These are phyloP conservation scores for Sugiyamaella boreocaroliniensis DNA, from an alignment of 805 yeast species.

Conservation along the genomic window DNA sequence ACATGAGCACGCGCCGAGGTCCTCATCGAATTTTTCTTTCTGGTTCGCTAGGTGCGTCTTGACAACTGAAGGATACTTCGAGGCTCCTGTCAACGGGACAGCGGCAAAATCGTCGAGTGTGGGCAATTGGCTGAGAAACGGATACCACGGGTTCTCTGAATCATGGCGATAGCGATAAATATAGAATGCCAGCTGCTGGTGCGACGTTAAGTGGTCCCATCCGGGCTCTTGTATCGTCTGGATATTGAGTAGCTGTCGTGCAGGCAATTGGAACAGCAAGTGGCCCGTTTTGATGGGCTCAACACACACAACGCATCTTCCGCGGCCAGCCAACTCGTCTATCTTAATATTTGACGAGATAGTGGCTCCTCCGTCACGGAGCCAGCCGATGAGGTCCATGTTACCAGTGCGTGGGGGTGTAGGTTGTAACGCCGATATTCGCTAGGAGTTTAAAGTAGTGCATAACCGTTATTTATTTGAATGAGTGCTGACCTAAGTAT, in stretches of 20 bases:
- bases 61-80: background rate
- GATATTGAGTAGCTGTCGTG: slow-evolving; percentile 48
- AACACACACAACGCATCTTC: slow-evolving; percentile 56
- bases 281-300: slow-evolving; percentile 36
- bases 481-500: too few species aligned
- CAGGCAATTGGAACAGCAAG: slow-evolving; percentile 50
- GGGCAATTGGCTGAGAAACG: slow-evolving; percentile 65
- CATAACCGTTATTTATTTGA: too few species aligned
- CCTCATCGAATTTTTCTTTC: slow-evolving; percentile 34
- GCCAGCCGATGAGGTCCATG: slow-evolving; percentile 8
- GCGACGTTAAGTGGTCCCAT: slow-evolving; percentile 17
- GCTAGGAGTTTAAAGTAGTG: background rate
- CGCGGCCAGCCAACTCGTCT: slow-evolving; percentile 40
- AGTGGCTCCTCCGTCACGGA: slow-evolving; percentile 7
- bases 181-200: slow-evolving; percentile 21
- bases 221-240: slow-evolving; percentile 11
- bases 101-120: slow-evolving; percentile 42
- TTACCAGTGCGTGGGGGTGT: background rate
- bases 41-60: slow-evolving; percentile 13
- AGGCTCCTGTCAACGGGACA: slow-evolving; percentile 54
- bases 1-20: slow-evolving; percentile 33
- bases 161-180: slow-evolving; percentile 12
- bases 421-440: background rate
- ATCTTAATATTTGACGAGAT: slow-evolving; percentile 30
- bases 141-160: slow-evolving; percentile 52